phyloP scores from a whole-genome alignment of 2,329 filamentous ascomycete genomes.

The Neocucurbitaria cava region DNA sequence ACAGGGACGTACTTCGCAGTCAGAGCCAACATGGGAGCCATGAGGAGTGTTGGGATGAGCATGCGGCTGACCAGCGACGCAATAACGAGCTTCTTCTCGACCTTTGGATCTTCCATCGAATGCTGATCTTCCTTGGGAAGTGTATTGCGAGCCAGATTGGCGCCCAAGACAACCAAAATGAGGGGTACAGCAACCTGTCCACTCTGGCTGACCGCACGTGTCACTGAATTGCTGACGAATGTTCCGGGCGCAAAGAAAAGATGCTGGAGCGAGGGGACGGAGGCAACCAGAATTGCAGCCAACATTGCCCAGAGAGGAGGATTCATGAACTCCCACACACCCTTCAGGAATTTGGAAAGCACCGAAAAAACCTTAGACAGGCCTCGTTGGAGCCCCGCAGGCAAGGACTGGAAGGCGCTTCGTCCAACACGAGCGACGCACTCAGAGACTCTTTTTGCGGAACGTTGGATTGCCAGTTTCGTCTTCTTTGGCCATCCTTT shows the following conservation, averaged over 20 bases:
- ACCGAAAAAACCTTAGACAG: constrained; percentile 54
- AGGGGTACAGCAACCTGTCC: constrained; percentile 92
- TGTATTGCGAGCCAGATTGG: constrained; percentile 92
- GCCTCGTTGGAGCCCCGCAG: constrained; percentile 59
- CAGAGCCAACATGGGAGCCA: constrained; percentile 87
- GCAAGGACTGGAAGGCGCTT: constrained; percentile 59
- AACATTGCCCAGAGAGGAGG: constrained; percentile 98
- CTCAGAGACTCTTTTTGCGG: constrained; percentile 28
- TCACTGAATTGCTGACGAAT: constrained; percentile 92
- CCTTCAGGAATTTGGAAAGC: constrained; percentile 63
- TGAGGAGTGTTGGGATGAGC: constrained; percentile 88
- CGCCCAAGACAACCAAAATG: constrained; percentile 93
- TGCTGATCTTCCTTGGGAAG: constrained; percentile 70
- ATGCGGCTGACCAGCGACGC: constrained; percentile 89
- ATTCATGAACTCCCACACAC: constrained; percentile 95
- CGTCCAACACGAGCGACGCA: constrained; percentile 41
- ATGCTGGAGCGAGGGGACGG: constrained; percentile 79
- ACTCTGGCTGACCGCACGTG: constrained; percentile 82
- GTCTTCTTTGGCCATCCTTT: constrained; percentile 45
- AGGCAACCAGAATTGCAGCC: constrained; percentile 86
- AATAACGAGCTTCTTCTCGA: constrained; percentile 79
- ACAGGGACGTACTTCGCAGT: constrained; percentile 89
- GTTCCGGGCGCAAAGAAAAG: constrained; percentile 89
- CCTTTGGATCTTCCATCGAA: constrained; percentile 72
- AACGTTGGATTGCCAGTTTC: constrained; percentile 24